Evolutionary conservation across 2,329 filamentous ascomycete species (phyloP), one percentile per base, ranked within the genome.

Genomic region (Lachnellula subtilissima): DNA sequence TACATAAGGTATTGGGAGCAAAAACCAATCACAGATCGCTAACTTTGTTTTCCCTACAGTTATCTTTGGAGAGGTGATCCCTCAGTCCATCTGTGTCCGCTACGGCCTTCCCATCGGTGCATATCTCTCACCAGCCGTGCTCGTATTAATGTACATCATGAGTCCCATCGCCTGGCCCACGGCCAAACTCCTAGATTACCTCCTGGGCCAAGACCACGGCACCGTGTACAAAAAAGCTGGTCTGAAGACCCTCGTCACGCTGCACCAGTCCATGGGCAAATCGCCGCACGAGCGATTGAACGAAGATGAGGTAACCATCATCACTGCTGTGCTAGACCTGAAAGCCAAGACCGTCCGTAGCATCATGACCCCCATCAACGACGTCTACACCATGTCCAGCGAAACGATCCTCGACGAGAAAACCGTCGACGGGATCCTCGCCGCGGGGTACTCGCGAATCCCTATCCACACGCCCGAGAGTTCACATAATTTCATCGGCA

Each of bases 351-450:
- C 91, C 0, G 91, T 97, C 5, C 89, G 88, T 48, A 87, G 83
- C 66, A 95, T 97, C 70, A 97, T 97, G 93, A 97, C 93, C 0
- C 93, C 93, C 0, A 96, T 97, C 87, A 84, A 88, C 46, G 91
- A 97, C 67, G 91, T 97, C 49, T 97, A 94, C 70, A 91, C 88
- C 60, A 88, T 97, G 81, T 89, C 90, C 4, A 87, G 91, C 53
- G 91, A 97, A 65, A 92, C 91, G 2, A 79, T 96, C 1, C 75
- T 97, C 52, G 90, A 97, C 67, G 92, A 97, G 71, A 80, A 85
- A 68, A 97, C 91, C 66, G 96, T 96, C 85, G 89, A 96, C 71
- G 83, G 84, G 58, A 96, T 97, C 53, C 78, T 97, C 7, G 90
- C 89, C 0, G 91, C 91, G 48, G 93, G 93, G 45, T 97, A 96